Evolutionary conservation across 2,329 filamentous ascomycete genomes (phyloP).

Genomic region (Bipolaris bicolor): DNA sequence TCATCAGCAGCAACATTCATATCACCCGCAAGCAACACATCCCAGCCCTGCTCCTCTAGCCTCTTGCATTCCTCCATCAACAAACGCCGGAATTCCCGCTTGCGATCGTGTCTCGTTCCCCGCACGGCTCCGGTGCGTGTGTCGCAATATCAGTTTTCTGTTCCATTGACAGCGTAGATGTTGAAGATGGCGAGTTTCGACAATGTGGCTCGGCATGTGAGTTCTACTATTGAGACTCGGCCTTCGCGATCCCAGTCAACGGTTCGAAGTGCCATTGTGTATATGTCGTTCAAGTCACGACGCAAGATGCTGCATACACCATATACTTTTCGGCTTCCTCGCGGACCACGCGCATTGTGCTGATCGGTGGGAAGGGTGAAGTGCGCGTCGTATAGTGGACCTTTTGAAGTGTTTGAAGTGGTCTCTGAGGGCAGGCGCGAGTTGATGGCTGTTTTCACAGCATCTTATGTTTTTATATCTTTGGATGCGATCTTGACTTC

Average conservation of each 20-base stretch:
- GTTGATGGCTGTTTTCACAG: conserved; percentile 50
- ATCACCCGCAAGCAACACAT: conserved; percentile 59
- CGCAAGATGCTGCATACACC: conserved; percentile 60
- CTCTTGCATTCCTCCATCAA: conserved; percentile 54
- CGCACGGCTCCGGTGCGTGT: conserved; percentile 50
- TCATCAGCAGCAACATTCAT: conserved; percentile 57
- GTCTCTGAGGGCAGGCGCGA: conserved; percentile 4
- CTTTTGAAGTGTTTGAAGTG: background rate
- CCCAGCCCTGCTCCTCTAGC: conserved; percentile 52
- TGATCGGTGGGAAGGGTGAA: conserved; percentile 58
- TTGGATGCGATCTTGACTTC: conserved; percentile 56
- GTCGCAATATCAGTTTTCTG: conserved; percentile 54
- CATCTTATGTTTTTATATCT: conserved; percentile 50
- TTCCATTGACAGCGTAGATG: conserved; percentile 62
- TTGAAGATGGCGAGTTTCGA: conserved; percentile 57
- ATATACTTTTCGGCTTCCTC: conserved; percentile 56
- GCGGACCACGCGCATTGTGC: conserved; percentile 57
- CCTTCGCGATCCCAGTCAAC: conserved; percentile 62
- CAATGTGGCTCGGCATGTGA: conserved; percentile 8
- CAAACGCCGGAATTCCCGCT: conserved; percentile 55
- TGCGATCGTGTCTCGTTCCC: conserved; percentile 60
- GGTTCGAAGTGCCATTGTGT: conserved; percentile 31
- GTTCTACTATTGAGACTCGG: conserved; percentile 57
- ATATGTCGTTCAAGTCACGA: conserved; percentile 46
- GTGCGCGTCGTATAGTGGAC: conserved; percentile 52